Conservation (phyloP, 805 yeast species). For the Suhomyces sp. region DNA sequence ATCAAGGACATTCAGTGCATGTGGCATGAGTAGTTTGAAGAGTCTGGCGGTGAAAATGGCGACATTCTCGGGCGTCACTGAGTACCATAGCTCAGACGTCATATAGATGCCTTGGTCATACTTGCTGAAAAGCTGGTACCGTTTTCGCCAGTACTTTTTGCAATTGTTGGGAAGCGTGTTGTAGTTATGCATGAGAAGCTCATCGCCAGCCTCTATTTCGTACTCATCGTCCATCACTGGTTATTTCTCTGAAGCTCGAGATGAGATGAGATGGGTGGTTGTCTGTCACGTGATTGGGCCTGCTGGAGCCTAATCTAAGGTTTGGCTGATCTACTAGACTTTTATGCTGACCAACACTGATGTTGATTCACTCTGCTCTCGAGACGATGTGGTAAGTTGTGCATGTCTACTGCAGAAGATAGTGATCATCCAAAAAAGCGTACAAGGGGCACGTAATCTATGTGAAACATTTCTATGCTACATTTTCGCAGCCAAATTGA, state of each 20-base stretch:
- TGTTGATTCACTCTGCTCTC: too few relatives aligned
- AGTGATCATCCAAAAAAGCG: too few relatives aligned
- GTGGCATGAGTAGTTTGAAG: conserved; percentile 49
- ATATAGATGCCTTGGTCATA: conserved; percentile 68
- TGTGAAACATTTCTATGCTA: too few relatives aligned
- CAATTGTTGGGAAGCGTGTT: conserved; percentile 39
- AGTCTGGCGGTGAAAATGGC: conserved; percentile 61
- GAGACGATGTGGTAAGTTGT: too few relatives aligned
- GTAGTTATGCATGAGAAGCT: conserved; percentile 36
- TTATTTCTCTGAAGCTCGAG: not conserved
- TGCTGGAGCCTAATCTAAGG: too few relatives aligned
- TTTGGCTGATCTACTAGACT: too few relatives aligned
- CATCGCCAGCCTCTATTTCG: conserved; percentile 16
- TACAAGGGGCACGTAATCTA: too few relatives aligned
- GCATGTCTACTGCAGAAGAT: too few relatives aligned
- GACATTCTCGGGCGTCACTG: conserved; percentile 80
- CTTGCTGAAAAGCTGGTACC: conserved; percentile 58
- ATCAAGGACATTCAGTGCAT: conserved; percentile 52
- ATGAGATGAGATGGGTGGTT: not conserved
- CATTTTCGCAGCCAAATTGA: too few relatives aligned
- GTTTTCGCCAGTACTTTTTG: conserved; percentile 57
- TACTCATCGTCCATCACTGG: not conserved
- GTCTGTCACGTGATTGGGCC: not conserved
- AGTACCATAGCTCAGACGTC: conserved; percentile 76
- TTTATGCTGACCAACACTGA: too few relatives aligned